Base-by-base conservation (phyloP, 1,139 yeast species). In the Eremothecium gossypii region DNA sequence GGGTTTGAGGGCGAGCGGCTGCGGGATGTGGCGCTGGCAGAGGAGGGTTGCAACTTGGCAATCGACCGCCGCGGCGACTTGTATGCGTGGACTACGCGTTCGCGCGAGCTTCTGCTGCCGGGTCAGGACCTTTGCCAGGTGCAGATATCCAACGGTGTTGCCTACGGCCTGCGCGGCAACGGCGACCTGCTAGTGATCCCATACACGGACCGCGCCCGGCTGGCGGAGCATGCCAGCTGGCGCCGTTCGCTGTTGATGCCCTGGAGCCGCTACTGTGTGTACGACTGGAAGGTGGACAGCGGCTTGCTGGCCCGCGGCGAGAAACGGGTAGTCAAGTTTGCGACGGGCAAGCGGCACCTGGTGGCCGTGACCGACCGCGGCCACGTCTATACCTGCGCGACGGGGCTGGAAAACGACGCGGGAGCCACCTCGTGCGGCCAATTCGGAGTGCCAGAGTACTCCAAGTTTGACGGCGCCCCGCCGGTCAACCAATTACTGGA, bases 31-130 rank as follows among this genome's bases (percentile, higher is more conserved):
- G 66, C 68, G 30, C 54, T 84, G 1, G 65, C 69, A 17, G 76
- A 71, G 20, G 63, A 61, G 7, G 69, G 79, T 23, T 83, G 77
- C 6, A 55, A 57, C 3, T 79, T 78, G 1, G 79, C 93, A 1
- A 73, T 79, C 17, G 74, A 80, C 46, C 73, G 72, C 1, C 72
- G 73, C 23, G 97, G 97, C n/a, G 75, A 80, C 53, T 70, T 85
- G 17, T 79, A 76, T 45, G 84, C 81, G 56, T 83, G 87, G 82
- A 74, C 76, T 33, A 53, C 39, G 7, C 38, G 41, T 2, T 17
- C 27, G 10, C 35, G 47, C 49, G 67, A 42, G 64, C 12, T 39
- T 2, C 17, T 58, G 7, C 41, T 60, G 29, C 41, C 66, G 32
- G 79, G 77, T 11, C 68, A 71, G 47, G 67, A 73, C 10, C 55